Evolutionary conservation across 108 stramenopile species (phyloP).

Genomic region (Cylindrotheca fusiformis): DNA sequence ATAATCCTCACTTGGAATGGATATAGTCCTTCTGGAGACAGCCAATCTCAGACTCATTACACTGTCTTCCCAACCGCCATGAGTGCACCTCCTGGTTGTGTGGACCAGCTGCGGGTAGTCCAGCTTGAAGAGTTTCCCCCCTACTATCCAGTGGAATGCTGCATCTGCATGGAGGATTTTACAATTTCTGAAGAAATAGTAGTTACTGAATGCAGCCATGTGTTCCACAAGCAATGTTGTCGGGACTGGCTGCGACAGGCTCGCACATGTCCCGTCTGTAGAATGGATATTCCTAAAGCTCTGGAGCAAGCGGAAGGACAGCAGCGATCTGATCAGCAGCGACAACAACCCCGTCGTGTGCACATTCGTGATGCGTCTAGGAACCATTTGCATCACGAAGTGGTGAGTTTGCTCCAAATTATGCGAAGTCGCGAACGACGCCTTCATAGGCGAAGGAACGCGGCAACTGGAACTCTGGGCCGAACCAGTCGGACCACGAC

Average conservation of each 20-base stretch:
- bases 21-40: constrained; percentile 50
- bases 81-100: constrained; percentile 54
- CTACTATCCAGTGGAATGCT: constrained; percentile 58
- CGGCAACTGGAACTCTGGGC: background rate
- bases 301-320: background rate
- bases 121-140: constrained; percentile 33
- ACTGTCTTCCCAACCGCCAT: constrained; percentile 53
- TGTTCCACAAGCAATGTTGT: constrained; percentile 75
- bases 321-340: background rate
- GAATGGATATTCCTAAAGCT: constrained; percentile 46
- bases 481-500: too few species aligned
- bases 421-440: constrained; percentile 1
- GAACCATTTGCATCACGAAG: constrained; percentile 3
- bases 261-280: constrained; percentile 67
- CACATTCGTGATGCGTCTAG: background rate
- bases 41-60: constrained; percentile 4
- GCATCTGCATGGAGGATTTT: constrained; percentile 74
- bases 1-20: constrained; percentile 65
- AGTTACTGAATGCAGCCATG: constrained; percentile 67
- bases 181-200: constrained; percentile 51
- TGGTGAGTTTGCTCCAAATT: constrained; percentile 3
- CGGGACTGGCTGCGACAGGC: constrained; percentile 69
- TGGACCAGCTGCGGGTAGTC: constrained; percentile 46
- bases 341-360: background rate
- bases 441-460: background rate